These are phyloP conservation scores for Aspergillus sclerotioniger DNA, from an alignment of 495 filamentous ascomycete genomes.

Conservation along the genomic window DNA sequence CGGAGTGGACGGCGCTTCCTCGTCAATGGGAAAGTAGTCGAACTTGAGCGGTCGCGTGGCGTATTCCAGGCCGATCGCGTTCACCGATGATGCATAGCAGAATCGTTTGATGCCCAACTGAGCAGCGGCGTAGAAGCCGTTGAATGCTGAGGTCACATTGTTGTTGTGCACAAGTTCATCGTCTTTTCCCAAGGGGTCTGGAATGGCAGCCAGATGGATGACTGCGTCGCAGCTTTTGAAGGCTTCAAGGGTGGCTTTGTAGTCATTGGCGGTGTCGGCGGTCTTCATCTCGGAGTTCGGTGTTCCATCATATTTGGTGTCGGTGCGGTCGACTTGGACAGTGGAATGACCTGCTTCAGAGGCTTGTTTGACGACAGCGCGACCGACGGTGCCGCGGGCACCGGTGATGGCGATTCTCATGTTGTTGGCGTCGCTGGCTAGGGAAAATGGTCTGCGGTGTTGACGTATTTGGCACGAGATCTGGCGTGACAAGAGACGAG, in stretches of 20 bases:
- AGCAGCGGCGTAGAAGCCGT: conserved; percentile 19
- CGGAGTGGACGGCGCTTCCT: conserved; percentile 15
- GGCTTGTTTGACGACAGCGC: conserved; percentile 11
- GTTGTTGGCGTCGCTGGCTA: neutral
- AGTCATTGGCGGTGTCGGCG: conserved; percentile 19
- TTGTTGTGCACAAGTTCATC: conserved; percentile 22
- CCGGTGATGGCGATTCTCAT: conserved; percentile 27
- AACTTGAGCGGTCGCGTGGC: conserved; percentile 18
- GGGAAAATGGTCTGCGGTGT: neutral
- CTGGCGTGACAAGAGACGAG: too few species aligned
- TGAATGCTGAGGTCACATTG: conserved; percentile 22
- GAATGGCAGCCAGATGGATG: conserved; percentile 22
- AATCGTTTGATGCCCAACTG: conserved; percentile 17
- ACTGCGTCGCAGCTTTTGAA: conserved; percentile 21
- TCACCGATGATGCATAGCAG: conserved; percentile 22
- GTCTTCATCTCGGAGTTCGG: conserved; percentile 13
- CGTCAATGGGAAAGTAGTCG: conserved; percentile 25
- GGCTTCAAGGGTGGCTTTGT: conserved; percentile 16
- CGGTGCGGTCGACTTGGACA: conserved; percentile 21
- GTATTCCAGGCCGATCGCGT: conserved; percentile 21
- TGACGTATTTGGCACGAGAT: too few species aligned
- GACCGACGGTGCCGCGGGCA: conserved; percentile 20
- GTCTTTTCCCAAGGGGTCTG: conserved; percentile 19
- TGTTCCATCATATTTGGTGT: conserved; percentile 13
- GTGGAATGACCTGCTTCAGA: conserved; percentile 17